These are phyloP conservation scores for Ramalina intermedia DNA, from an alignment of 495 filamentous ascomycete species.

Conservation along the genomic window DNA sequence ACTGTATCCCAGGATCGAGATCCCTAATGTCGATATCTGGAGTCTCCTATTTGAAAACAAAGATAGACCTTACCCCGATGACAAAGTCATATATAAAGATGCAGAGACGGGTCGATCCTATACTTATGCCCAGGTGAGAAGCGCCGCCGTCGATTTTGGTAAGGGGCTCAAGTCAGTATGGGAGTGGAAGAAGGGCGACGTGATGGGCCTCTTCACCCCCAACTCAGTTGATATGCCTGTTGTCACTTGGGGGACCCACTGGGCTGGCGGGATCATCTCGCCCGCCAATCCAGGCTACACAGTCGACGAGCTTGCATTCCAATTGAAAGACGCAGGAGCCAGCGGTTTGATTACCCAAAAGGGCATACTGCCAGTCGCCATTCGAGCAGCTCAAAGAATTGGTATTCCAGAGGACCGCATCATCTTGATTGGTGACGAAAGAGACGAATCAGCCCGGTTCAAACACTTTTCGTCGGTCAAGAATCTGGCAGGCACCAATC, in stretches of 20 bases:
- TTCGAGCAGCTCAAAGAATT: slow-evolving; percentile 49
- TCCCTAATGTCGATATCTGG: slow-evolving; percentile 58
- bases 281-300: slow-evolving; percentile 86
- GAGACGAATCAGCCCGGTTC: slow-evolving; percentile 40
- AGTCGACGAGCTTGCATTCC: slow-evolving; percentile 71
- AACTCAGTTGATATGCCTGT: slow-evolving; percentile 62
- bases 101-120: slow-evolving; percentile 57
- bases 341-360: slow-evolving; percentile 63
- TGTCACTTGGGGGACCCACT: slow-evolving; percentile 64
- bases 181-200: slow-evolving; percentile 71
- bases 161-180: slow-evolving; percentile 59
- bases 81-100: slow-evolving; percentile 75
- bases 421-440: slow-evolving; percentile 63
- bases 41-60: slow-evolving; percentile 66
- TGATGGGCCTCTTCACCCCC: slow-evolving; percentile 54
- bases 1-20: slow-evolving; percentile 37
- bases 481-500: slow-evolving; percentile 32
- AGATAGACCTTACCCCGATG: slow-evolving; percentile 48
- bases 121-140: slow-evolving; percentile 54
- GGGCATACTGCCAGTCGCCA: slow-evolving; percentile 44
- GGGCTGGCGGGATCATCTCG: slow-evolving; percentile 68
- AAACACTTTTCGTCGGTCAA: slow-evolving; percentile 67
- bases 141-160: slow-evolving; percentile 58
- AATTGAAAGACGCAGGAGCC: slow-evolving; percentile 67
- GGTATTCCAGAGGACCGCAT: slow-evolving; percentile 52